phyloP scores from a whole-genome alignment of 2,329 filamentous ascomycete species.

The Phyllachora maydis region DNA sequence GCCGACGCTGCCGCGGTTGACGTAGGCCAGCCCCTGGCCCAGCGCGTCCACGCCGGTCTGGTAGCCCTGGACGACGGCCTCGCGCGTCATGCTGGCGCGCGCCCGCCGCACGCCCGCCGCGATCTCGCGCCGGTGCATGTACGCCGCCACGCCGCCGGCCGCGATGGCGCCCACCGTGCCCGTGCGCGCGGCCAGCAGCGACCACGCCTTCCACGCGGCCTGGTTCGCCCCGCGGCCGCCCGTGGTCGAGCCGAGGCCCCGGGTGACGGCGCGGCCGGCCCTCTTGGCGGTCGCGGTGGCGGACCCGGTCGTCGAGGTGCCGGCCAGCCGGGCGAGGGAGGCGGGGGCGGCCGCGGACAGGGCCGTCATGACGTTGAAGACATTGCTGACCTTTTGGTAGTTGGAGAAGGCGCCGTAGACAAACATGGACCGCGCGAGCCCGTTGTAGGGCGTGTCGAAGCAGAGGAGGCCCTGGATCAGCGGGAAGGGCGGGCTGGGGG shows the following conservation, averaged over 20 bases:
- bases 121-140: constrained; percentile 56
- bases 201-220: constrained; percentile 31
- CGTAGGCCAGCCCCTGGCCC: constrained; percentile 31
- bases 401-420: constrained; percentile 39
- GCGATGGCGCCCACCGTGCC: constrained; percentile 66
- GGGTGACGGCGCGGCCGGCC: constrained; percentile 7
- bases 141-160: constrained; percentile 64
- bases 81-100: constrained; percentile 23
- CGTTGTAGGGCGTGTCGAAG: constrained; percentile 72
- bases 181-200: constrained; percentile 53
- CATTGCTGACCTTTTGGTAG: constrained; percentile 32
- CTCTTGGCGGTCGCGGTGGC: too few species aligned
- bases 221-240: too few species aligned
- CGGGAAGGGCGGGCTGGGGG: constrained; percentile 47
- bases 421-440: constrained; percentile 37
- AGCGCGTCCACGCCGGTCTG: constrained; percentile 25
- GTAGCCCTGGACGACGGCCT: constrained; percentile 24
- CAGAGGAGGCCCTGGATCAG: constrained; percentile 61
- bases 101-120: constrained; percentile 22
- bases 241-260: constrained; percentile 4
- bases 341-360: constrained; percentile 28
- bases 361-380: constrained; percentile 36
- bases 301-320: too few species aligned
- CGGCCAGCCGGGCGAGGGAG: constrained; percentile 16
- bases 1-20: constrained; percentile 37